phyloP scores from a whole-genome alignment of 139 green algal genomes.

The Chlorella vulgaris region DNA sequence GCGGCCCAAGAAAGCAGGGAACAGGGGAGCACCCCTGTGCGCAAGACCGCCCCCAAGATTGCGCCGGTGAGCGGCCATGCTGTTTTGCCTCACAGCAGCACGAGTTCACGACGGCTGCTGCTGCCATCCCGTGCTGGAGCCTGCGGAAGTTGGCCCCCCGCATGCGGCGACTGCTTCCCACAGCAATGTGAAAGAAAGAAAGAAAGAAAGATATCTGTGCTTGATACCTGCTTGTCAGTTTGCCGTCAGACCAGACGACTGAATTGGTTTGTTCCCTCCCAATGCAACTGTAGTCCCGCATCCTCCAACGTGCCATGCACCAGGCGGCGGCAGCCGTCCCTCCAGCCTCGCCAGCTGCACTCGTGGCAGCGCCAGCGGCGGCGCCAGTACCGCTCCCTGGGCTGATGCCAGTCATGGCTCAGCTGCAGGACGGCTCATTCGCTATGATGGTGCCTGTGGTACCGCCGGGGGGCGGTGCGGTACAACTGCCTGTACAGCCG shows the following conservation, averaged over 20 bases:
- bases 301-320: conserved; percentile 18
- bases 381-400: neutral
- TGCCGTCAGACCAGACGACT: no score
- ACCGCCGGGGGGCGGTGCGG: neutral
- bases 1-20: neutral
- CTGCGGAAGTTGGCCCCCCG: neutral
- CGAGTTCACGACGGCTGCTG: no score
- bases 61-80: neutral
- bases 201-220: no score
- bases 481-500: no score
- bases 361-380: neutral
- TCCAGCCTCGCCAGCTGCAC: neutral
- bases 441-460: conserved; percentile 22
- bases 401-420: conserved; percentile 23
- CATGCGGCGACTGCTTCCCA: neutral
- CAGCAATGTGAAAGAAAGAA: no score
- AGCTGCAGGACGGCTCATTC: conserved; percentile 13
- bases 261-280: neutral
- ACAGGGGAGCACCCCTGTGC: conserved; percentile 8
- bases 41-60: neutral
- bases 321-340: conserved; percentile 25
- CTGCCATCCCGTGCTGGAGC: no score
- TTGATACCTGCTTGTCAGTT: no score
- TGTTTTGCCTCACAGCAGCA: no score
- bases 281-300: conserved; percentile 2